Base-by-base conservation (phyloP, 148 eudicot species). In the Agrostemma githago region DNA sequence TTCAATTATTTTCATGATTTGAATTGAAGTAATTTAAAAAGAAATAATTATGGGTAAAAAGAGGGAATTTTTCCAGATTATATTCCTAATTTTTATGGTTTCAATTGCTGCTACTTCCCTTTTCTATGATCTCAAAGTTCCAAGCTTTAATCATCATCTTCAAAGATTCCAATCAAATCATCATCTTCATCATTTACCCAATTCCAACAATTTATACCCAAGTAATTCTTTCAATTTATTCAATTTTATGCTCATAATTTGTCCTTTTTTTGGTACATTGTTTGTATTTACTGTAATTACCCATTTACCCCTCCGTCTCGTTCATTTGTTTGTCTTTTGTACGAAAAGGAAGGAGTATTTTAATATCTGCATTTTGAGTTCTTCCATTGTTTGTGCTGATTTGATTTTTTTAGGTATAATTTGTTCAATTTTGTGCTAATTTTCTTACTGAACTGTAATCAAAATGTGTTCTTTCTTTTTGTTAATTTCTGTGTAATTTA, bases 111-210 rank as follows among this genome's bases (percentile, higher is more conserved):
- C 78, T 58, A 70, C 92, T 53, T 62, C 91, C 16, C 79, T 89
- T 54, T 86, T 81, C 79, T 88, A 70, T 67, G 97, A 93, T 62
- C 79, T 74, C 44, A 83, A 74, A 74, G 80, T 89, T 82, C 85
- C 66, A 11, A 76, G 57, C 62, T 77, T 86, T 71, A 87, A 85
- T 70, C 78, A 68, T 58, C 74, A 67, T 14, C 80, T 61, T n/a
- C 38, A 19, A 6, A 26, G 6, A 19, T 1, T 62, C 37, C 14
- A 39, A 73, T 56, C 72, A 3, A 66, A 73, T 68, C 79, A 66
- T 72, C 78, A 71, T 41, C 72, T 11, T 34, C 44, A 26, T 26
- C 34, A 26, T 26, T 26, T 72, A 2, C 75, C 78, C 54, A 38
- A 42, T 20, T 14, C 76, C 68, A 66, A 68, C 8, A 64, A 72